Evolutionary conservation across 2,329 filamentous ascomycete species (phyloP).

Genomic region (Aspergillus cejpii): DNA sequence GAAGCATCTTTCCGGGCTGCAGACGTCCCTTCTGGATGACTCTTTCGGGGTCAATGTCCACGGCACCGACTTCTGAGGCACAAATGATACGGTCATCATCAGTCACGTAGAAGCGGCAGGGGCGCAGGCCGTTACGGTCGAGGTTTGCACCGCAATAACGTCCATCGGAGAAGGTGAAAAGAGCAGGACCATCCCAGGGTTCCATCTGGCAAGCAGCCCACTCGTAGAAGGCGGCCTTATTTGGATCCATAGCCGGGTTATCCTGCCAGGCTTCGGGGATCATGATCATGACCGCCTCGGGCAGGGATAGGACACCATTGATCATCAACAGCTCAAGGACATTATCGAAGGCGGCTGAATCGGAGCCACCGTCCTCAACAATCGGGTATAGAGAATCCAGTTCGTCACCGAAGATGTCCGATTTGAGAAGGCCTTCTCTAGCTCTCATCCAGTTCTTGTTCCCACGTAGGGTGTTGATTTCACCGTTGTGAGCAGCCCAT

Average conservation of each 20-base stretch:
- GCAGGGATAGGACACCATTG: constrained; percentile 89
- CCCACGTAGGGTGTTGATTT: constrained; percentile 93
- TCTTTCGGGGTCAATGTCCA: constrained; percentile 80
- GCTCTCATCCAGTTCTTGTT: constrained; percentile 99
- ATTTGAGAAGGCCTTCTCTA: constrained; percentile 89
- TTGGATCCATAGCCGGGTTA: constrained; percentile 82
- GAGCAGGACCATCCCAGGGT: constrained; percentile 92
- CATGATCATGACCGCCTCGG: constrained; percentile 98
- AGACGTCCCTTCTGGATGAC: constrained; percentile 89
- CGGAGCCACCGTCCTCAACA: constrained; percentile 91
- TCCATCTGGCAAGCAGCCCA: constrained; percentile 99
- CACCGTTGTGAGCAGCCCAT: constrained; percentile 97
- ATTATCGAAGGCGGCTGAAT: constrained; percentile 96
- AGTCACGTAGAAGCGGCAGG: constrained; percentile 94
- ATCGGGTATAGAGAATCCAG: constrained; percentile 87
- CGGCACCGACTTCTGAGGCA: constrained; percentile 92
- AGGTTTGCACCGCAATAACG: constrained; percentile 95
- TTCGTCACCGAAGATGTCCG: constrained; percentile 84
- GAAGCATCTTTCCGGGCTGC: constrained; percentile 89
- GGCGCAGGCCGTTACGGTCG: constrained; percentile 88
- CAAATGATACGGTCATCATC: constrained; percentile 97
- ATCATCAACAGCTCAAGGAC: constrained; percentile 89
- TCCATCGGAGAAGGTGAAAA: constrained; percentile 95
- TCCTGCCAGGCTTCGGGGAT: constrained; percentile 97
- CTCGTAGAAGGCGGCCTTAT: constrained; percentile 95